Conservation (phyloP, 352 stramenopile genomes). For the Plasmopara halstedii region DNA sequence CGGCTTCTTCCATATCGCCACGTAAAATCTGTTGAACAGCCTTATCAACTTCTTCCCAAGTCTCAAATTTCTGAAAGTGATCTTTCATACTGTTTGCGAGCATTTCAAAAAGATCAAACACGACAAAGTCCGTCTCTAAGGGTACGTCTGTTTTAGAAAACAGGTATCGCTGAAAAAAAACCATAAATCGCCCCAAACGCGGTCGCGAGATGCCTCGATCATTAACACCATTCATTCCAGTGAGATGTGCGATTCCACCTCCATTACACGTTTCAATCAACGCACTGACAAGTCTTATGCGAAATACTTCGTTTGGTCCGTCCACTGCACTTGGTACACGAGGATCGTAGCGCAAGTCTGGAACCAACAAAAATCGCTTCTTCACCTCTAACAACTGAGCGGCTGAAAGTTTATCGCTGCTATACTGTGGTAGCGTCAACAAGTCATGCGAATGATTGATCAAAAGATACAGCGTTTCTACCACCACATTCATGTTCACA, state of each 20-base stretch:
- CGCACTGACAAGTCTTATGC: slow-evolving; percentile 90
- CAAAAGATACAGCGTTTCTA: slow-evolving; percentile 92
- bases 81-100: slow-evolving; percentile 50
- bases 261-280: slow-evolving; percentile 86
- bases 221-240: slow-evolving; percentile 25
- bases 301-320: slow-evolving; percentile 88
- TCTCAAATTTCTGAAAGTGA: slow-evolving; percentile 58
- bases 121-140: slow-evolving; percentile 90
- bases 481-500: slow-evolving; percentile 87
- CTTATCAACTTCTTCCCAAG: slow-evolving; percentile 69
- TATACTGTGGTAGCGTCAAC: slow-evolving; percentile 53
- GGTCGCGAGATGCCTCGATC: slow-evolving; percentile 80
- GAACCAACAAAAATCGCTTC: slow-evolving; percentile 52
- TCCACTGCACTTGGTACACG: slow-evolving; percentile 87
- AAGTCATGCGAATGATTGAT: slow-evolving; percentile 95
- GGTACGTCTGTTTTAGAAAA: slow-evolving; percentile 93
- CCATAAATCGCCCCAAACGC: slow-evolving; percentile 86
- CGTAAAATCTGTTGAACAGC: slow-evolving; percentile 48
- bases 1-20: slow-evolving; percentile 58
- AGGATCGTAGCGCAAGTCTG: slow-evolving; percentile 77
- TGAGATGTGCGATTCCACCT: slow-evolving; percentile 8
- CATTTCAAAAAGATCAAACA: slow-evolving; percentile 77
- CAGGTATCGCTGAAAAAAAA: slow-evolving; percentile 94
- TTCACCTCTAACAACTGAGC: slow-evolving; percentile 54
- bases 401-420: slow-evolving; percentile 16